Conservation (phyloP, 1,284 basidiomycete genomes). For the Apiotrichum mycotoxinovorans region DNA sequence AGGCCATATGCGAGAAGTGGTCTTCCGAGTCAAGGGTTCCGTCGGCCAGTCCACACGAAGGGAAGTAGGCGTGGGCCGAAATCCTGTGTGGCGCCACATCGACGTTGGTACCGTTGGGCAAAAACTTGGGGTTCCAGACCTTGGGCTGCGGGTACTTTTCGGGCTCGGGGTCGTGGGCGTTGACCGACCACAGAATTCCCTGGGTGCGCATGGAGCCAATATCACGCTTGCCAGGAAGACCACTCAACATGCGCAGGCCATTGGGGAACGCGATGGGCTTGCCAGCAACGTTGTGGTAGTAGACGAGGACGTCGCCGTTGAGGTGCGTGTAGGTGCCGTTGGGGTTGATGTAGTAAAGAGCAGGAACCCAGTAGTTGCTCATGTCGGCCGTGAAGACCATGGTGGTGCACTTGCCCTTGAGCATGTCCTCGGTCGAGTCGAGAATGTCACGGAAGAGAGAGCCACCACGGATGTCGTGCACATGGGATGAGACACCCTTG, state of each 20-base stretch:
- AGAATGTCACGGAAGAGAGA: conserved; percentile 13
- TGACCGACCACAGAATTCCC: conserved; percentile 1
- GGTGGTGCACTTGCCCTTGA: conserved; percentile 27
- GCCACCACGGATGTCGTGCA: conserved; percentile 43
- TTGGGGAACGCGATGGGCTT: conserved; percentile 42
- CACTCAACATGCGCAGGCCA: conserved; percentile 44
- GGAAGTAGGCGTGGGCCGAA: conserved; percentile 32
- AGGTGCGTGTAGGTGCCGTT: conserved; percentile 19
- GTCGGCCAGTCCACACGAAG: conserved; percentile 36
- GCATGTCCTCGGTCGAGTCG: conserved; percentile 19
- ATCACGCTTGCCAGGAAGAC: conserved; percentile 28
- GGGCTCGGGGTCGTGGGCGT: neutral
- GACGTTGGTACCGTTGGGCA: conserved; percentile 32
- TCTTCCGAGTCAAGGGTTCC: conserved; percentile 33
- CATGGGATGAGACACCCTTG: conserved; percentile 39
- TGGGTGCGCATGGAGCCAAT: conserved; percentile 3
- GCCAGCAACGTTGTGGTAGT: conserved; percentile 24
- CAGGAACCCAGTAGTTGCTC: conserved; percentile 42
- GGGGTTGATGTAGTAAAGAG: conserved; percentile 17
- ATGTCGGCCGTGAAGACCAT: conserved; percentile 35
- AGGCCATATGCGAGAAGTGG: conserved; percentile 47
- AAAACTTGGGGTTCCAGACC: conserved; percentile 16
- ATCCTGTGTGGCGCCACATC: conserved; percentile 9
- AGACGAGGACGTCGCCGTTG: conserved; percentile 28
- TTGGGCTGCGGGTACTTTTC: neutral